A percentile compares a stretch with the other conserved stretches of the same genome.
phyloP scores from a whole-genome alignment of 1,284 basidiomycete genomes.

The Amylostereum chailletii region DNA sequence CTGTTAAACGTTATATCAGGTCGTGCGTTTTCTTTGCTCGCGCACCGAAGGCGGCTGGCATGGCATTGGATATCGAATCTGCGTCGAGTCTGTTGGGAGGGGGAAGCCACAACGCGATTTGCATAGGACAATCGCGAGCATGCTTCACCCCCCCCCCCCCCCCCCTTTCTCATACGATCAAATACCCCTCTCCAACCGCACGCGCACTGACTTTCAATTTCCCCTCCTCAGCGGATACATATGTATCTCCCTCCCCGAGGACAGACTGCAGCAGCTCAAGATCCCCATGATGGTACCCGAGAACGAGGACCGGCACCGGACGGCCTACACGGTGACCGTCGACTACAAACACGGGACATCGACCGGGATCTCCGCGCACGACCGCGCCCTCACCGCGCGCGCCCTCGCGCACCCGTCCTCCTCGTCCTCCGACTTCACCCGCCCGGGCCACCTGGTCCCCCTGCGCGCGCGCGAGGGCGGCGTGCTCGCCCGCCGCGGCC shows the following conservation, averaged over 20 bases:
- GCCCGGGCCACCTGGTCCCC: constrained; percentile 95
- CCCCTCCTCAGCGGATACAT: constrained; percentile 74
- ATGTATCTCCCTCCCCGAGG: constrained; percentile 78
- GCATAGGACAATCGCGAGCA: too few relatives aligned
- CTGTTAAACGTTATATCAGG: too few relatives aligned
- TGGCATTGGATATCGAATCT: background rate
- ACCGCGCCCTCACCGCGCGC: constrained; percentile 82
- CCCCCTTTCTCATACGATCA: background rate
- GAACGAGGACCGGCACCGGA: constrained; percentile 88
- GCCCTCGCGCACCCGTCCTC: constrained; percentile 62
- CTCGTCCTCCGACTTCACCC: constrained; percentile 72
- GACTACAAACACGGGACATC: constrained; percentile 89
- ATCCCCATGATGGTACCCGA: constrained; percentile 92
- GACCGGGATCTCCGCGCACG: constrained; percentile 96
- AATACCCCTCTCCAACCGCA: background rate
- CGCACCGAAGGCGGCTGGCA: too few relatives aligned
- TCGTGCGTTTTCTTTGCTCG: too few relatives aligned
- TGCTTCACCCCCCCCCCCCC: background rate
- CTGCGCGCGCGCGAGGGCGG: constrained; percentile 84
- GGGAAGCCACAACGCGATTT: too few relatives aligned
- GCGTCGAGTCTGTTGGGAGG: background rate
- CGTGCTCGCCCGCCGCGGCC: constrained; percentile 78
- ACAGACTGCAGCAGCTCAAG: constrained; percentile 72
- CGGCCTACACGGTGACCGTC: constrained; percentile 96
- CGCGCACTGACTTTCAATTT: constrained; percentile 2